Base-by-base conservation (phyloP, 805 yeast genomes). In the Saccharomycopsis lassenensis region DNA sequence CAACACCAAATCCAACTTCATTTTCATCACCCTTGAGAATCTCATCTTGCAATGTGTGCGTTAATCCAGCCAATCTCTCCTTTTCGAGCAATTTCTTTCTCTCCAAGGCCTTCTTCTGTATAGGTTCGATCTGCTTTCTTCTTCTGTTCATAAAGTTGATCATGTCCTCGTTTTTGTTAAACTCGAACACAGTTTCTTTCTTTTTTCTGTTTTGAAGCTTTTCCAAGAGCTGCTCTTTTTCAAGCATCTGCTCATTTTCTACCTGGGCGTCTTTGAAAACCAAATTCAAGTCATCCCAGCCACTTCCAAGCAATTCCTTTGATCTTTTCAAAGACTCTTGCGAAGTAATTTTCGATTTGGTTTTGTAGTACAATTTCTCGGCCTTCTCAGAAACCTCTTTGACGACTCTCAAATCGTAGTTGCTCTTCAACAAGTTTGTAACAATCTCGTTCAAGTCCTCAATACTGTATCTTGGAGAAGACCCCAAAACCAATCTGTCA, bases 141-240 rank as follows among this genome's bases (percentile, higher is more conserved):
- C 97, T 67, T 42, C 75, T 74, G 45, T 76, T 69, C 98, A 91
- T 91, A 52, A 91, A 65, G 36, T 77, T 78, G 26, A 82, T 78
- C 52, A 85, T 65, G 33, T 76, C 70, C 45, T 78, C 78, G 46
- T 77, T 83, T 50, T 77, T 73, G 43, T 76, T 71, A 57, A 86
- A 80, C 57, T 91, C 99, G 54, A 91, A 91, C 3, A 91, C 96
- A 0, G 98, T 91, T 54, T 91, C 97, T 49, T 83, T 79, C 34
- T 74, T 63, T 29, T 63, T 56, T 52, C 95, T 67, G 47, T 82
- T 69, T 41, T 74, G 72, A 42, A 91, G 61, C 48, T 75, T 74
- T 4, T 74, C 81, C 46, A 91, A 65, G 50, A 91, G 77, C 28
- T 58, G 67, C 18, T 79, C 66, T 52, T 82, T 83, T 47, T 81